Conservation (phyloP, 2,329 filamentous ascomycete species). For the Calycina herbarum region DNA sequence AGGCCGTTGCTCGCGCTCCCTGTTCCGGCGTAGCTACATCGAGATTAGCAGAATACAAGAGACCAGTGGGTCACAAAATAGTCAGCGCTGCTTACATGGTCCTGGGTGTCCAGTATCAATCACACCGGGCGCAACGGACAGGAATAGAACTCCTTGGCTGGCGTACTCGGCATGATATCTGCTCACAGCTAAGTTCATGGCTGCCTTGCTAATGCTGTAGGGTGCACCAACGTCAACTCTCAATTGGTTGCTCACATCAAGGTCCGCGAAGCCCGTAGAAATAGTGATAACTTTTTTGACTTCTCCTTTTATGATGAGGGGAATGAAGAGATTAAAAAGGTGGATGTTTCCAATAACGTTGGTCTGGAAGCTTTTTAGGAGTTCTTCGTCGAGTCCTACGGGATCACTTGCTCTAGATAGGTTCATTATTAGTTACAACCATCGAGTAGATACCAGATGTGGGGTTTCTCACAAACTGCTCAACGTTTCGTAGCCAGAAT, state of each 20-base stretch:
- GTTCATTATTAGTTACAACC: neutral
- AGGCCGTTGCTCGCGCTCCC: neutral
- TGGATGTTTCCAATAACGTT: conserved; percentile 56
- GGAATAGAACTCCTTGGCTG: conserved; percentile 52
- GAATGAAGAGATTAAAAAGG: conserved; percentile 52
- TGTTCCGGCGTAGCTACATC: conserved; percentile 31
- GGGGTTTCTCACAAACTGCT: no score
- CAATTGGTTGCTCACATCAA: conserved; percentile 42
- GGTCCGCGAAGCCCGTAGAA: conserved; percentile 48
- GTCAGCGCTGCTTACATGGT: no score
- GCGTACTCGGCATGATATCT: conserved; percentile 53
- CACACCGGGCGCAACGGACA: conserved; percentile 50
- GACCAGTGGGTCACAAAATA: no score
- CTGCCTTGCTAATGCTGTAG: conserved; percentile 53
- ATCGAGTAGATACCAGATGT: no score
- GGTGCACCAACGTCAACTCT: conserved; percentile 40
- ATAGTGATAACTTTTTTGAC: conserved; percentile 56
- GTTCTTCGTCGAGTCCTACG: conserved; percentile 39
- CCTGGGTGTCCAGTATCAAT: conserved; percentile 10
- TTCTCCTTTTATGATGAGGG: conserved; percentile 50
- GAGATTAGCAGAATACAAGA: neutral
- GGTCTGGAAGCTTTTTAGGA: conserved; percentile 40
- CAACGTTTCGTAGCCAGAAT: no score
- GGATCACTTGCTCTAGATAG: conserved; percentile 22
- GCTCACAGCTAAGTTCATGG: conserved; percentile 50